Base-by-base conservation (phyloP, 768 basidiomycete species). In the Trametes cubensis region DNA sequence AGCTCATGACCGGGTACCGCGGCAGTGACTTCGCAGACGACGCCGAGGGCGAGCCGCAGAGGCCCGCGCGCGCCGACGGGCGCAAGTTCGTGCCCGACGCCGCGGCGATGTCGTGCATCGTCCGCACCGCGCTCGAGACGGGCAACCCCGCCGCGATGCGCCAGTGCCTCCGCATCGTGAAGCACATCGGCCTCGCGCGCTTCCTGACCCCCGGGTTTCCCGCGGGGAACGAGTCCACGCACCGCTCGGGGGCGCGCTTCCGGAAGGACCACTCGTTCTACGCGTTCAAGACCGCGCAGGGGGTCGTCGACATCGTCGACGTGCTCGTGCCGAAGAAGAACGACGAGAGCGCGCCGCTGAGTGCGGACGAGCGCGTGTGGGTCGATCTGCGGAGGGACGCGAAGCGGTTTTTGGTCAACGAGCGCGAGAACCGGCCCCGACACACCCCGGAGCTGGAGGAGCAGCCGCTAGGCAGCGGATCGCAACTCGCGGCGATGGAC, bases 1-100 rank as follows among this genome's bases (percentile, higher is more conserved):
- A 89, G 63, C 75, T 90, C 65, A 88, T 92, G 85, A 88, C 88
- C 4, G 90, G 90, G 6, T 85, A 83, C 66, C 28, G 53, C 44
- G 60, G 58, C 5, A 64, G 46, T 20, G 67, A 66, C 60, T 71
- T 69, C 59, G 45, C 53, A 15, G 72, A 63, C 45, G 61, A 41
- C 55, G 30, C 61, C 28, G 23, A 38, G 46, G 42, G 47, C 34
- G 25, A 20, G 30, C 68, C 69, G 14, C 51, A 45, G 38, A 53
- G 44, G 42, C 46, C 48, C 52, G 74, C 73, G 67, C 79, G 78
- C 40, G 72, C 58, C 34, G 76, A n/a, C 56, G 70, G 34, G 82
- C 62, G 62, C 39, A 54, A 77, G 62, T 62, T 86, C 47, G 57
- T 70, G 17, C 84, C 84, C 18, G 79, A 81, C 42, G 77, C 80